These are phyloP conservation scores for Neurospora tetraspora DNA, from an alignment of 495 filamentous ascomycete species.

Conservation along the genomic window DNA sequence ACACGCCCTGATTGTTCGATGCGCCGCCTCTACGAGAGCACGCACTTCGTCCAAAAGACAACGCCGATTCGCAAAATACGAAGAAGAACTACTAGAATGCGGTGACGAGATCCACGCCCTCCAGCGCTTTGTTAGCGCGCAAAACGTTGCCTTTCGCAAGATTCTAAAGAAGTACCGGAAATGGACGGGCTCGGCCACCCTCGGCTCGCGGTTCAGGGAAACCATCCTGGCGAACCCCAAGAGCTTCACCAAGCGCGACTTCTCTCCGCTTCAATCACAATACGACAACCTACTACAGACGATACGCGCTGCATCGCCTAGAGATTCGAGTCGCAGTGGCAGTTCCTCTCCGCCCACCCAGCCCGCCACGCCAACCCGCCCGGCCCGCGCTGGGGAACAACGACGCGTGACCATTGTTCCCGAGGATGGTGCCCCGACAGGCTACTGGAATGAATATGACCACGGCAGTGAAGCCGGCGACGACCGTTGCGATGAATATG, in stretches of 20 bases:
- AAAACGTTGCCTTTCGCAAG: constrained; percentile 58
- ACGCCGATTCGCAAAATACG: constrained; percentile 40
- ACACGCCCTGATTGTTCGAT: constrained; percentile 35
- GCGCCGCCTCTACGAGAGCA: constrained; percentile 20
- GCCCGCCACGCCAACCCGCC: constrained; percentile 9
- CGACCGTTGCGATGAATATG: constrained; percentile 33
- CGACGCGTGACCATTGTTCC: constrained; percentile 11
- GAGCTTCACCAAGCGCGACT: constrained; percentile 52
- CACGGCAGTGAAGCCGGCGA: constrained; percentile 47
- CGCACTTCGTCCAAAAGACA: constrained; percentile 28
- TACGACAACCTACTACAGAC: constrained; percentile 45
- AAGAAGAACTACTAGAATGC: constrained; percentile 34
- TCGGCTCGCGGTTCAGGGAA: constrained; percentile 48
- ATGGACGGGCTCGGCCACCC: constrained; percentile 54
- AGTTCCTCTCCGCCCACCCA: constrained; percentile 7
- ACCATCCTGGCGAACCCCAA: constrained; percentile 46
- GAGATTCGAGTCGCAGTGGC: constrained; percentile 4
- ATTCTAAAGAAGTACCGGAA: constrained; percentile 70
- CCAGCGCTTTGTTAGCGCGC: constrained; percentile 51
- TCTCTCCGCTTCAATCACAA: constrained; percentile 42
- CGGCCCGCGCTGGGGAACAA: constrained; percentile 4
- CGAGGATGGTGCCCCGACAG: constrained; percentile 6
- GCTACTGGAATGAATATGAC: constrained; percentile 61
- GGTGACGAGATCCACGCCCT: constrained; percentile 53
- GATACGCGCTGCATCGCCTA: constrained; percentile 34